A percentile compares a stretch with the other conserved stretches of the same genome.
phyloP scores from a whole-genome alignment of 176 grass and related monocot species.

The Hordeum marinum region DNA sequence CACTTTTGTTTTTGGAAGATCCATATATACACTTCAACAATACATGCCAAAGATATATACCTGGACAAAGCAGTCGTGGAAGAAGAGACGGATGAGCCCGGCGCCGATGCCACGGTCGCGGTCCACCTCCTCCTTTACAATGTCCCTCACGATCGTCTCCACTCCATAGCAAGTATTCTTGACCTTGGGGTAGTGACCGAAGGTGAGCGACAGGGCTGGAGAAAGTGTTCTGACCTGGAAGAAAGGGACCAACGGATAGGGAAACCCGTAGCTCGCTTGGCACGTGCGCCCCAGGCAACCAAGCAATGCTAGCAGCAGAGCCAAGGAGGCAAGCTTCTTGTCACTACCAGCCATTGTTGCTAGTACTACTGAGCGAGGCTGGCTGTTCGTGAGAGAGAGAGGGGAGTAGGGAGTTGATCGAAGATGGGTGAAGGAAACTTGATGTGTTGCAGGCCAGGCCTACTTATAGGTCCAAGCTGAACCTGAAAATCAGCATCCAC shows the following conservation, averaged over 20 bases:
- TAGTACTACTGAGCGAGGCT: not conserved
- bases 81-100: not conserved
- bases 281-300: not conserved
- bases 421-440: not conserved
- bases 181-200: constrained; percentile 14
- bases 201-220: not conserved
- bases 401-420: too few species aligned
- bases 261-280: not conserved
- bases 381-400: too few species aligned
- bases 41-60: too few species aligned
- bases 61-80: constrained; percentile 53
- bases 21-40: too few species aligned
- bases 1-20: too few species aligned
- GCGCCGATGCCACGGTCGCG: too few species aligned
- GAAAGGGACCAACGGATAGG: not conserved
- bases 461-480: not conserved
- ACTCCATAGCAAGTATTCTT: too few species aligned
- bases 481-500: not conserved
- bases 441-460: not conserved
- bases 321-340: not conserved
- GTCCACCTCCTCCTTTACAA: too few species aligned
- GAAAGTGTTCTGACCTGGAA: not conserved
- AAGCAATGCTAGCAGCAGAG: not conserved
- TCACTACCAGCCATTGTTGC: not conserved
- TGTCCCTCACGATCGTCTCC: too few species aligned